These are phyloP conservation scores for Leptographium procerum DNA, from an alignment of 2,329 filamentous ascomycete genomes.

Conservation along the genomic window DNA sequence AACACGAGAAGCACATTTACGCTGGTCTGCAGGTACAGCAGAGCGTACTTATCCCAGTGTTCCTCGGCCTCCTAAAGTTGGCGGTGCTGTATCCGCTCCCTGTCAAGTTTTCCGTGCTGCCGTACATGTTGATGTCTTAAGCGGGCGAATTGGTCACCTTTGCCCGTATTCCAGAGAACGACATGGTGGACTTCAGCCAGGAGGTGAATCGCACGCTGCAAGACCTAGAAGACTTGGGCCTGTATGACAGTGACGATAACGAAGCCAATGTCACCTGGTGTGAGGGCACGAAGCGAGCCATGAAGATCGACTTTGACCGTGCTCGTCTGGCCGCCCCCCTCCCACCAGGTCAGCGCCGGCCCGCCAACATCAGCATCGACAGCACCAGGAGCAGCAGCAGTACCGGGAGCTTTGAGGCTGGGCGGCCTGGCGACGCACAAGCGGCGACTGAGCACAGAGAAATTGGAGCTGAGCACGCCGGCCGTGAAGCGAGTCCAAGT, in stretches of 20 bases:
- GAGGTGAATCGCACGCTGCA: neutral
- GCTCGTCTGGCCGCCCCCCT: neutral
- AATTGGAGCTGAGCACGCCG: too few species aligned
- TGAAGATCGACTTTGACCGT: neutral
- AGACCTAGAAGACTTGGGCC: neutral
- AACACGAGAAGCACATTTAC: conserved; percentile 3
- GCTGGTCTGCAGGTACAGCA: conserved; percentile 2
- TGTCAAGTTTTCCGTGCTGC: neutral
- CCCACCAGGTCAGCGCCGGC: neutral
- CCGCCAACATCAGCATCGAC: neutral
- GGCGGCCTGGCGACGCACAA: neutral
- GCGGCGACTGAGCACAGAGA: neutral
- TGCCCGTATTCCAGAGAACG: neutral
- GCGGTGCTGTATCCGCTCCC: conserved; percentile 2
- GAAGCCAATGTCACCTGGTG: neutral
- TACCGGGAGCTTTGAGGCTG: too few species aligned
- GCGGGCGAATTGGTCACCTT: neutral
- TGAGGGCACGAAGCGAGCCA: neutral
- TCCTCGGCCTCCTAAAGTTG: conserved; percentile 6
- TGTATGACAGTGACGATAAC: neutral
- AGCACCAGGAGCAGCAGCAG: neutral
- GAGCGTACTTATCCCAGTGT: conserved; percentile 7
- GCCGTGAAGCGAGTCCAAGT: too few species aligned
- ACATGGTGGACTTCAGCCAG: neutral
- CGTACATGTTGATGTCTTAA: conserved; percentile 9